These are phyloP conservation scores for Ceratocystis alfenasii DNA, from an alignment of 2,329 filamentous ascomycete species.

Conservation along the genomic window DNA sequence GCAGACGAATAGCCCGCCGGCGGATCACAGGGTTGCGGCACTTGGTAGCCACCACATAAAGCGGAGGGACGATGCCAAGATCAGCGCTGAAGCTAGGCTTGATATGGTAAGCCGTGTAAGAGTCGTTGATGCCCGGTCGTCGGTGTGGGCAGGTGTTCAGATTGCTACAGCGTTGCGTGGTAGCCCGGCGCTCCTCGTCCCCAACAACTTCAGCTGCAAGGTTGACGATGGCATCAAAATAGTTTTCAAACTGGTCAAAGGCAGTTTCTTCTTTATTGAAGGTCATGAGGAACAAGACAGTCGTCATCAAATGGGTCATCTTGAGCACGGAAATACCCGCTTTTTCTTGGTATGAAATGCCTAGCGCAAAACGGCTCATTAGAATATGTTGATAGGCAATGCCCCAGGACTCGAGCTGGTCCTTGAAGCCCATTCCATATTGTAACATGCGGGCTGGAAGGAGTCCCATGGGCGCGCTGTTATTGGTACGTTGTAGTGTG, in stretches of 20 bases:
- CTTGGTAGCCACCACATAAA: slow-evolving; percentile 55
- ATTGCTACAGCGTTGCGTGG: slow-evolving; percentile 36
- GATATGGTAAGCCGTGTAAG: slow-evolving; percentile 39
- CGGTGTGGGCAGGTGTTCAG: slow-evolving; percentile 35
- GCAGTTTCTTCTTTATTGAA: slow-evolving; percentile 47
- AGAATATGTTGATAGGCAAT: slow-evolving; percentile 46
- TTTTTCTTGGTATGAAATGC: slow-evolving; percentile 43
- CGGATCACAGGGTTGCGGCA: slow-evolving; percentile 47
- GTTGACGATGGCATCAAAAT: slow-evolving; percentile 45
- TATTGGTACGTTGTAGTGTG: slow-evolving; percentile 31
- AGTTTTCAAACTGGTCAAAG: slow-evolving; percentile 43
- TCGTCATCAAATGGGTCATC: slow-evolving; percentile 49
- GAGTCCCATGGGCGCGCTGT: slow-evolving; percentile 41
- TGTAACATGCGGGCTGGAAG: slow-evolving; percentile 39
- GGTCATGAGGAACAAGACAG: slow-evolving; percentile 47
- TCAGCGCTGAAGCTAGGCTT: slow-evolving; percentile 53
- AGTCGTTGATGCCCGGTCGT: slow-evolving; percentile 30
- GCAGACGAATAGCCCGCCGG: slow-evolving; percentile 48
- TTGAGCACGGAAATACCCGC: slow-evolving; percentile 50
- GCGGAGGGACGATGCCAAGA: slow-evolving; percentile 50
- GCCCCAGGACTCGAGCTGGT: slow-evolving; percentile 44
- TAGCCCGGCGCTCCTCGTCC: slow-evolving; percentile 44
- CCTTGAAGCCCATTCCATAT: slow-evolving; percentile 38
- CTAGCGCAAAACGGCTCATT: slow-evolving; percentile 36
- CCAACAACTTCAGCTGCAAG: slow-evolving; percentile 47